Evolutionary conservation across 805 yeast genomes (phyloP).

Genomic region (Metschnikowia amazonensis): DNA sequence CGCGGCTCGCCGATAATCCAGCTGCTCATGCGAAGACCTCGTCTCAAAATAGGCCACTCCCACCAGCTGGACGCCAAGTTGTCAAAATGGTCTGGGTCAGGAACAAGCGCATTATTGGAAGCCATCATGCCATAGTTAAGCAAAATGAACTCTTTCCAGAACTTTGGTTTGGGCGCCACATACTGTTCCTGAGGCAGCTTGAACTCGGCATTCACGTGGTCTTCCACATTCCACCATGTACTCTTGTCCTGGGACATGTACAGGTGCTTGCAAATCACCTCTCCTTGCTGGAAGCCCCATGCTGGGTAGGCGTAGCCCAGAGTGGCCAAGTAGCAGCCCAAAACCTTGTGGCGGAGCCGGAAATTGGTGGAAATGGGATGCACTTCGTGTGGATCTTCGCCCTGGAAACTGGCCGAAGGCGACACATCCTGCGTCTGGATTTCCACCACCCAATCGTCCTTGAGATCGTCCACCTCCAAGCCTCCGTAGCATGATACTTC

Average conservation of each 20-base stretch:
- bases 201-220: constrained; percentile 52
- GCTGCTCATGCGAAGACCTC: constrained; percentile 71
- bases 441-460: constrained; percentile 90
- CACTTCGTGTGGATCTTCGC: constrained; percentile 47
- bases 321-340: constrained; percentile 77
- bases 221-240: constrained; percentile 81
- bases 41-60: constrained; percentile 84
- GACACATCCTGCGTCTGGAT: constrained; percentile 58
- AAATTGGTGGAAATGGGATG: constrained; percentile 78
- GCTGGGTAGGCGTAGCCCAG: constrained; percentile 65
- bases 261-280: constrained; percentile 62
- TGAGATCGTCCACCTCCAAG: constrained; percentile 63
- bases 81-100: constrained; percentile 69
- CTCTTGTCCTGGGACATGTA: constrained; percentile 53
- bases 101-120: constrained; percentile 75
- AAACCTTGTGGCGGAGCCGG: constrained; percentile 56
- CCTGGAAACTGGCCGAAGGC: constrained; percentile 37
- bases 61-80: constrained; percentile 72
- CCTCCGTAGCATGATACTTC: constrained; percentile 91
- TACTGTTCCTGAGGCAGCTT: constrained; percentile 28
- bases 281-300: constrained; percentile 86
- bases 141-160: constrained; percentile 71
- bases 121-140: constrained; percentile 80
- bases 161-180: constrained; percentile 55
- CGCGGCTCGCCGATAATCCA: constrained; percentile 60